phyloP scores from a whole-genome alignment of 768 basidiomycete species.

The Pulveroboletus sp. region DNA sequence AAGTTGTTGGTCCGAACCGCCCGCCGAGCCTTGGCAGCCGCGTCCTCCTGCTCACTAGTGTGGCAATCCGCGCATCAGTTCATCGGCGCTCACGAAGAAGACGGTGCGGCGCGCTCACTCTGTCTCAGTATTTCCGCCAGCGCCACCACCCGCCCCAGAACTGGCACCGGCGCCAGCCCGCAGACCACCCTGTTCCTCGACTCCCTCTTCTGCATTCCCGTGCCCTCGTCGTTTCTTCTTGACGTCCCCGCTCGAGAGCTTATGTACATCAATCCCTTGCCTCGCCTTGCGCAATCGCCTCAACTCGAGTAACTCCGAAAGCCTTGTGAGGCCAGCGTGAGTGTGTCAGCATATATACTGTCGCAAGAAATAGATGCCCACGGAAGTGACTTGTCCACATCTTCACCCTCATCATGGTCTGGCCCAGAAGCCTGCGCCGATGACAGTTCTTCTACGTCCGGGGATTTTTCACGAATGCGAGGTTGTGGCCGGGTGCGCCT shows the following conservation, averaged over 20 bases:
- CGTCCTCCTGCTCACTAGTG: slow-evolving; percentile 56
- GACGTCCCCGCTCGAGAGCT: slow-evolving; percentile 78
- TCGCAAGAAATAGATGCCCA: slow-evolving; percentile 34
- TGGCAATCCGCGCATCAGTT: no score
- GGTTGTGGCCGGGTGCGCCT: slow-evolving; percentile 67
- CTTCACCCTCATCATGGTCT: slow-evolving; percentile 23
- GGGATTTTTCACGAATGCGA: slow-evolving; percentile 49
- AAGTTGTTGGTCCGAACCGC: slow-evolving; percentile 88
- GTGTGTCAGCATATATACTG: no score
- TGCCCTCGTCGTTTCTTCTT: slow-evolving; percentile 65
- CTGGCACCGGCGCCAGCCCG: slow-evolving; percentile 36
- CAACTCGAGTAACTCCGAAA: slow-evolving; percentile 82
- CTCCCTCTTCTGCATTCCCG: slow-evolving; percentile 37
- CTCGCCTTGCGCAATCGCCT: slow-evolving; percentile 69
- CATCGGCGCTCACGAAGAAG: no score
- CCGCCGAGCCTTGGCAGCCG: slow-evolving; percentile 66
- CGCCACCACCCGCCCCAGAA: slow-evolving; percentile 21
- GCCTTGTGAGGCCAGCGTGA: slow-evolving; percentile 34
- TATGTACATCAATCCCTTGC: slow-evolving; percentile 82
- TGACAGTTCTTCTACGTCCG: slow-evolving; percentile 22
- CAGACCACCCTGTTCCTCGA: slow-evolving; percentile 54
- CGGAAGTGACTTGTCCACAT: slow-evolving; percentile 43
- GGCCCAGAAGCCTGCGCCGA: slow-evolving; percentile 8
- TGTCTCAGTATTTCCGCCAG: slow-evolving; percentile 33
- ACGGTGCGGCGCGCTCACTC: slow-evolving; percentile 41